These are phyloP conservation scores for Sphagnum tenellum DNA, from an alignment of 225 moss, liverwort and hornwort species.

Conservation along the genomic window DNA sequence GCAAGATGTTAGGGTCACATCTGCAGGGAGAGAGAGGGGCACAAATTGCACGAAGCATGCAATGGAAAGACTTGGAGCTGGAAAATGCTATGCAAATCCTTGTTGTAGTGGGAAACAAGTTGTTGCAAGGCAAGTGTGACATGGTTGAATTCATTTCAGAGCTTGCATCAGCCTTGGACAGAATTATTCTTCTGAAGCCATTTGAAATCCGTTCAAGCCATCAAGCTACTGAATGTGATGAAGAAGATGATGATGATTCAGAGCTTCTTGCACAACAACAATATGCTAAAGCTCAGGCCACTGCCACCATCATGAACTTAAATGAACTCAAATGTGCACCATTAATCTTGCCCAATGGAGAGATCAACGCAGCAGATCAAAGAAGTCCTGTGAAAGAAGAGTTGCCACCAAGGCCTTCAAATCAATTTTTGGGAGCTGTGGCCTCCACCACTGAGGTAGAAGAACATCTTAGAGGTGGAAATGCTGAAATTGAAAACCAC, in stretches of 20 bases:
- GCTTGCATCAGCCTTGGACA: conserved; percentile 47
- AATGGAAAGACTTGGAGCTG: conserved; percentile 50
- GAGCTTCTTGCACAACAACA: no score
- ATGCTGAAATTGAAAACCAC: conserved; percentile 21
- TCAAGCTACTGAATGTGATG: no score
- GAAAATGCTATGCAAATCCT: conserved; percentile 38
- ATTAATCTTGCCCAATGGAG: neutral
- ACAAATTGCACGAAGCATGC: conserved; percentile 30
- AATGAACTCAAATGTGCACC: no score
- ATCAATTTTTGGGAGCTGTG: no score
- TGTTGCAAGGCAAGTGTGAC: conserved; percentile 54
- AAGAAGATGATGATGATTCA: no score
- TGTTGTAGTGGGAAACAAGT: conserved; percentile 36
- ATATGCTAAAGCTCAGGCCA: no score
- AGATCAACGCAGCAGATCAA: neutral
- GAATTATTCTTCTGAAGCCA: conserved; percentile 31
- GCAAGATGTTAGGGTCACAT: neutral
- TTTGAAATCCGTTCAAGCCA: neutral
- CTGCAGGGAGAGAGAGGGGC: conserved; percentile 2
- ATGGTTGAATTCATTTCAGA: conserved; percentile 49
- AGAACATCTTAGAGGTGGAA: conserved; percentile 12
- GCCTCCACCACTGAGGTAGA: no score
- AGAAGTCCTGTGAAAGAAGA: no score
- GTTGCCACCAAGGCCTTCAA: no score
- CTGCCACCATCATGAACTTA: no score